These are phyloP conservation scores for Yamadazyma philogaea DNA, from an alignment of 805 yeast genomes.

Conservation along the genomic window DNA sequence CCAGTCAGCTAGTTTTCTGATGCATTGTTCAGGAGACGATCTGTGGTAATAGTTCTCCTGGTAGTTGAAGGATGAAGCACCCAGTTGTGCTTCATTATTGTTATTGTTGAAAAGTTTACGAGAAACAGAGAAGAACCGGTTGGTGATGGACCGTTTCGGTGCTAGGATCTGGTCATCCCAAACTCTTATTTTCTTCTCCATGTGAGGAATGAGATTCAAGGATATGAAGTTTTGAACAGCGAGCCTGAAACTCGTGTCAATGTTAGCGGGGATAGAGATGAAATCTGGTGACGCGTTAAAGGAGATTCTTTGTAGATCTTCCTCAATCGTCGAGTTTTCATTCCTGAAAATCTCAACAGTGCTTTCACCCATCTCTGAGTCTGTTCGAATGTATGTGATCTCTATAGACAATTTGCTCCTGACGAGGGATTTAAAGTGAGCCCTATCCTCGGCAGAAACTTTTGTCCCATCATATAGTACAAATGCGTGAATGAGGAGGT, in stretches of 20 bases:
- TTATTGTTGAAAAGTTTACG: conserved; percentile 49
- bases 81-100: conserved; percentile 10
- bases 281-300: conserved; percentile 17
- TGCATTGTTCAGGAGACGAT: conserved; percentile 63
- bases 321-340: conserved; percentile 46
- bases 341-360: conserved; percentile 12
- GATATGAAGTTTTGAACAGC: conserved; percentile 47
- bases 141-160: conserved; percentile 74
- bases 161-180: conserved; percentile 85
- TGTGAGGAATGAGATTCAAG: conserved; percentile 66
- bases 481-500: conserved; percentile 46
- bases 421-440: conserved; percentile 25
- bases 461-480: conserved; percentile 26
- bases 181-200: conserved; percentile 73
- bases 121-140: conserved; percentile 66
- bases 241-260: conserved; percentile 38
- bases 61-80: conserved; percentile 37
- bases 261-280: conserved; percentile 29
- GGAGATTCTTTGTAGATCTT: conserved; percentile 42
- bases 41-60: conserved; percentile 58
- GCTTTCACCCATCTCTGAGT: conserved; percentile 7
- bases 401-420: conserved; percentile 23
- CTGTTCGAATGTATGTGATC: conserved; percentile 23
- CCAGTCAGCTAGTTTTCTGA: conserved; percentile 89
- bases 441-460: conserved; percentile 35